Evolutionary conservation across 306 rosid genomes (phyloP), one percentile per base, ranked within the genome.

Genomic region (Phaseolus lunatus): DNA sequence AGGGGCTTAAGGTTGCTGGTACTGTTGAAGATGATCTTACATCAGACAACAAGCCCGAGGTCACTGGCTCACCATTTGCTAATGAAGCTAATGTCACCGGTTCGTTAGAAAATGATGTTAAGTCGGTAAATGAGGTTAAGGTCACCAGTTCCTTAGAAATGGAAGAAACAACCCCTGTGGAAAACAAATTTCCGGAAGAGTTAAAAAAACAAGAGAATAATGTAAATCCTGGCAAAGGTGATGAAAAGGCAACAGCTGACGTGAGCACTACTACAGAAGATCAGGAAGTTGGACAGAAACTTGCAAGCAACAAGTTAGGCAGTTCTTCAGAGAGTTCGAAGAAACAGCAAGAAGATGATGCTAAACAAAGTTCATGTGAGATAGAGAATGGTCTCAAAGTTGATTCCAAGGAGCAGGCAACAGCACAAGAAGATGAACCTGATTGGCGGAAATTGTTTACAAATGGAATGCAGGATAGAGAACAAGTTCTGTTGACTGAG

Each of bases 391-490:
- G 18, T 20, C 78, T 56, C 35, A 45, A 80, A 67, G 70, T 45
- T 75, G 81, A 89, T 73, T 29, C 70, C 13, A 62, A 37, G 72
- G 85, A 81, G 54, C 57, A 62, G 53, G 71, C 18, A 68, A 43
- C 69, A n/a, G 14, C 26, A 63, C 33, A 70, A 71, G 89, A 85
- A 64, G 95, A 87, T 39, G 97, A 89, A 69, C 99, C 90, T 76
- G 88, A 96, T 79, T 92, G 97, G 99, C 87, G 35, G 78, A 50
- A 86, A 56, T 59, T 92, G 91, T 92, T 87, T 75, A 50, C 79
- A 73, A 79, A 69, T 61, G 99, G 98, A 82, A 70, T 96, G 83
- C 89, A 86, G 74, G 89, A 81, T 29, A 91, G 84, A 79, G 98
- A 96, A 78, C 88, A 84, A 74, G 76, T 74, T 52, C 84, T 96